Percentiles rank a stretch among this genome's conserved stretches.
phyloP scores from a whole-genome alignment of 345 rosid species.

The Populus simonii region DNA sequence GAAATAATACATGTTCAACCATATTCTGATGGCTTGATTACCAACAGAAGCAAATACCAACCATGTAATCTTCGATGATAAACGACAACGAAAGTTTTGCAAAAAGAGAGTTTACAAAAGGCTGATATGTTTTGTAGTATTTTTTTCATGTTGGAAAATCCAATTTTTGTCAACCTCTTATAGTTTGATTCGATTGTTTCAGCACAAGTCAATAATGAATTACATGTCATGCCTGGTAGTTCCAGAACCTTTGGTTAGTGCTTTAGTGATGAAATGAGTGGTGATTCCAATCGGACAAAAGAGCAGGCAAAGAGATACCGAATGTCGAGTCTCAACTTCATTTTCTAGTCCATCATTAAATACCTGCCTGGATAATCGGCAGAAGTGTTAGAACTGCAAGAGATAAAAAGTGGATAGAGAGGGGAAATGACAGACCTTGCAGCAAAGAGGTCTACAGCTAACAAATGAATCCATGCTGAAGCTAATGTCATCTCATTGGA shows the following conservation, averaged over 20 bases:
- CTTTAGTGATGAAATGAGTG: constrained; percentile 70
- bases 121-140: neutral
- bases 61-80: neutral
- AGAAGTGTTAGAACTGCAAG: constrained; percentile 7
- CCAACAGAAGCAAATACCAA: neutral
- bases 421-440: constrained; percentile 52
- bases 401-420: neutral
- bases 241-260: constrained; percentile 37
- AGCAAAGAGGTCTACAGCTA: constrained; percentile 83
- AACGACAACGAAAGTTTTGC: neutral
- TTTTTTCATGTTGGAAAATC: neutral
- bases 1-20: constrained; percentile 31
- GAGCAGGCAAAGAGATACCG: constrained; percentile 80
- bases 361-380: constrained; percentile 58
- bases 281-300: constrained; percentile 79
- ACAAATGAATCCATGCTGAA: constrained; percentile 95
- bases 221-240: constrained; percentile 12
- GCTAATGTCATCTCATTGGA: constrained; percentile 77
- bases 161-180: neutral
- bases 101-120: neutral
- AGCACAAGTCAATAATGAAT: neutral
- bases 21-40: constrained; percentile 2
- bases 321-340: constrained; percentile 81
- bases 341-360: constrained; percentile 73
- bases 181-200: neutral